These are phyloP conservation scores for Gastrolobium villosum DNA, from an alignment of 306 rosid species.

Conservation along the genomic window DNA sequence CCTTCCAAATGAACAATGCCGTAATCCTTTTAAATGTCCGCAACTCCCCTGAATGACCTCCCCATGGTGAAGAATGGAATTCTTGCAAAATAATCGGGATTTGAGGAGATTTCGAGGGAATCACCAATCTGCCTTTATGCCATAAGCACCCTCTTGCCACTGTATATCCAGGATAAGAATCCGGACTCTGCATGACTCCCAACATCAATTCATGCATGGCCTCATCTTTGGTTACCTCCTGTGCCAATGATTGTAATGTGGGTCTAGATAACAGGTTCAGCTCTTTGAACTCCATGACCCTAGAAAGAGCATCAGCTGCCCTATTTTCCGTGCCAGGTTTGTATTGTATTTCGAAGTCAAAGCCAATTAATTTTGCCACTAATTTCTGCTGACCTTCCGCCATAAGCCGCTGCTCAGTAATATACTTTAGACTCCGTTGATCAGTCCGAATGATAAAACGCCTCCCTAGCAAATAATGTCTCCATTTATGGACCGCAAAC, in stretches of 20 bases:
- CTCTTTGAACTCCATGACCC: neutral
- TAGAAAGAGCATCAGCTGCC: neutral
- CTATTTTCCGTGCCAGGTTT: neutral
- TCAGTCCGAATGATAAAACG: neutral
- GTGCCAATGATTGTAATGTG: neutral
- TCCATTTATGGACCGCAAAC: neutral
- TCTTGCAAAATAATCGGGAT: neutral
- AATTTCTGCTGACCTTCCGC: neutral
- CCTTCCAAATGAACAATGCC: neutral
- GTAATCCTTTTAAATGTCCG: neutral
- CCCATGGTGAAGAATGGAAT: neutral
- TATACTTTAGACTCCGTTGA: no score
- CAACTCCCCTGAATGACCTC: neutral
- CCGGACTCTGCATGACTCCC: neutral
- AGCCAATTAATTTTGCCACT: neutral
- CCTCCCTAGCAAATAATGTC: neutral
- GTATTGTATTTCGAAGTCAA: neutral
- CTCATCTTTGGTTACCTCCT: neutral
- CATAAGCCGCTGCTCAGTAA: neutral
- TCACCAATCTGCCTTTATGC: no score
- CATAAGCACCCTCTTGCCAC: no score
- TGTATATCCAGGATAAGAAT: no score
- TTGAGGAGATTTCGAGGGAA: no score
- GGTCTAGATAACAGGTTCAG: neutral
- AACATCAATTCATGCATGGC: neutral